Conservation (phyloP, 1,284 basidiomycete genomes). For the Coniophora puteana region DNA sequence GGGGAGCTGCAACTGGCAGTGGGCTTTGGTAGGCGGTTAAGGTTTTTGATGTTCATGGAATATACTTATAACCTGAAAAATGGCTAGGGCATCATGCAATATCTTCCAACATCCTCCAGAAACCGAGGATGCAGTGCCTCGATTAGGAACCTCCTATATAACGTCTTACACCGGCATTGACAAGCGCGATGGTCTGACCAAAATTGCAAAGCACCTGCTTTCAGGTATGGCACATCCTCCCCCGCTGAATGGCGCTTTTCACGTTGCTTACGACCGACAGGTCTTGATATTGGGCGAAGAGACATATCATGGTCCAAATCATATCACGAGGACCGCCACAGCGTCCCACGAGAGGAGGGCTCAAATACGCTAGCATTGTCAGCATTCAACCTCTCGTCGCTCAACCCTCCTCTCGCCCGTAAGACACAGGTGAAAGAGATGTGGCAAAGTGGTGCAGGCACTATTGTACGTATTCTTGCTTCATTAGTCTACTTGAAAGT, state of each 20-base stretch:
- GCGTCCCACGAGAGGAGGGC: slow-evolving; percentile 33
- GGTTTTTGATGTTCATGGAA: too few species aligned
- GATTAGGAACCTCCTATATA: slow-evolving; percentile 47
- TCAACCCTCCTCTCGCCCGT: slow-evolving; percentile 59
- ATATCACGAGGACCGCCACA: slow-evolving; percentile 45
- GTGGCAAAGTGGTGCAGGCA: slow-evolving; percentile 87
- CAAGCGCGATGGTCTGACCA: slow-evolving; percentile 62
- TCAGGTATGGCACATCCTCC: slow-evolving; percentile 36
- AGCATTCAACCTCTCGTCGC: slow-evolving; percentile 80
- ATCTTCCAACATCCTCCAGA: slow-evolving; percentile 47
- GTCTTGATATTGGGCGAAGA: slow-evolving; percentile 37
- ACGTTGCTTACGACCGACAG: slow-evolving; percentile 31
- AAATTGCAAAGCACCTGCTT: slow-evolving; percentile 62
- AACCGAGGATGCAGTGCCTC: slow-evolving; percentile 27
- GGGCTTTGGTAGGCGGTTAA: slow-evolving; percentile 62
- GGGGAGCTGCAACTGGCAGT: slow-evolving; percentile 73
- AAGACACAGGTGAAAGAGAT: slow-evolving; percentile 76
- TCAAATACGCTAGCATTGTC: slow-evolving; percentile 72
- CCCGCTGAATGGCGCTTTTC: too few species aligned
- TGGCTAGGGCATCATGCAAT: slow-evolving; percentile 57
- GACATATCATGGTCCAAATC: slow-evolving; percentile 53
- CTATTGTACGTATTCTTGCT: slow-evolving; percentile 51
- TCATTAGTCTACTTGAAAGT: slow-evolving; percentile 12
- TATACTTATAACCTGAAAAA: slow-evolving; percentile 12
- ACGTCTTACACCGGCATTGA: slow-evolving; percentile 66